Conservation (phyloP, 805 yeast species). For the Candida odintsovae region DNA sequence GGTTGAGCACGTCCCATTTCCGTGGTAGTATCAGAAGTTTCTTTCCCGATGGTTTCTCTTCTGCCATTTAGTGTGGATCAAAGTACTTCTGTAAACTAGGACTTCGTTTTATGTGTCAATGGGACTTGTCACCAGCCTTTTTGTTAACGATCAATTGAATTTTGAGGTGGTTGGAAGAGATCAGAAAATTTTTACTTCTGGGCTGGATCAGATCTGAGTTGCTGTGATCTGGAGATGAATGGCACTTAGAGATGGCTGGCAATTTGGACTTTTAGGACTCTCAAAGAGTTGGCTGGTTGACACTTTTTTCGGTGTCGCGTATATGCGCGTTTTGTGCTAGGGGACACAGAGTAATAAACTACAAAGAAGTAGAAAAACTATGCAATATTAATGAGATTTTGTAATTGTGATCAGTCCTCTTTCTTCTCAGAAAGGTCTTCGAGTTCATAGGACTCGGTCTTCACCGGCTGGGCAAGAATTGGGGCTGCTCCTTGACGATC, state of each 20-base stretch:
- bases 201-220: background rate
- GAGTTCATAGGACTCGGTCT: constrained; percentile 26
- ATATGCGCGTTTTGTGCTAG: background rate
- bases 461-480: constrained; percentile 5
- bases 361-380: background rate
- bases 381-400: background rate
- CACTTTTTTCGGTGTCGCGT: background rate
- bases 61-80: background rate
- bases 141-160: too few relatives aligned
- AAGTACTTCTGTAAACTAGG: background rate
- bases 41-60: background rate
- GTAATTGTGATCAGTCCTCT: constrained; percentile 2
- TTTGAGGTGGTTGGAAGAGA: background rate
- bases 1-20: constrained; percentile 16
- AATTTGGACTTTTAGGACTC: background rate
- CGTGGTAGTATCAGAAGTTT: constrained; percentile 14
- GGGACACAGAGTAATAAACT: background rate
- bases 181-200: background rate
- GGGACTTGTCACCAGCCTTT: background rate
- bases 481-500: constrained; percentile 28
- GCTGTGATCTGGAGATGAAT: background rate
- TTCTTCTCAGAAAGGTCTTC: constrained; percentile 24
- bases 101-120: background rate
- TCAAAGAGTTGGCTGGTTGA: background rate
- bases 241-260: background rate